phyloP scores from a whole-genome alignment of 306 rosid genomes.

The Ochetophila trinervis region DNA sequence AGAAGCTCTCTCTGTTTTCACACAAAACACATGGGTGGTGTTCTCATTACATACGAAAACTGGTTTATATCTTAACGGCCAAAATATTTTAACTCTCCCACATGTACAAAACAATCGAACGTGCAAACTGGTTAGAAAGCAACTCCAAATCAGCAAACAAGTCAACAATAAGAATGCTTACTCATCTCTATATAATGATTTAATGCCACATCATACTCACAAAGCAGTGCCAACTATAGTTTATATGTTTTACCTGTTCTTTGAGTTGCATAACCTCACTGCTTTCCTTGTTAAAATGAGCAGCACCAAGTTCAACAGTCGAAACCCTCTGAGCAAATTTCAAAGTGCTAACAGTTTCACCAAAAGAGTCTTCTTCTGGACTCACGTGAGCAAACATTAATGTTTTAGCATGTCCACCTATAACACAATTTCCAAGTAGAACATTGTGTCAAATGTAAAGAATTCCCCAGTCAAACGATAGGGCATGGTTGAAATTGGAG shows the following conservation, averaged over 20 bases:
- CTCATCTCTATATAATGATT: no score
- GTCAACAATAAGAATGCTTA: no score
- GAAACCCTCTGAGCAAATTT: conserved; percentile 95
- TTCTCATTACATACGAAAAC: no score
- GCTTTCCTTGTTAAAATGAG: conserved; percentile 72
- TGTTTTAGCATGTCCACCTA: conserved; percentile 96
- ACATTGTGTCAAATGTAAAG: conserved; percentile 9
- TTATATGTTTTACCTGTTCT: conserved; percentile 56
- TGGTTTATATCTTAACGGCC: no score
- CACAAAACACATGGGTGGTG: no score
- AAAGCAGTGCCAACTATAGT: background rate
- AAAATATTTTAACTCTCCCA: no score
- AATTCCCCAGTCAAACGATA: background rate
- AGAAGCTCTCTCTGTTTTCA: no score
- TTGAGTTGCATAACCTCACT: conserved; percentile 76
- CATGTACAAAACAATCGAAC: no score
- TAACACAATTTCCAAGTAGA: conserved; percentile 24
- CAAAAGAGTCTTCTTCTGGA: conserved; percentile 82
- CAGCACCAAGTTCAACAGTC: conserved; percentile 81
- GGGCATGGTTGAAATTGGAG: background rate
- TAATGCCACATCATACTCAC: background rate
- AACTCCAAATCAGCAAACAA: no score
- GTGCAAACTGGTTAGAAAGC: no score
- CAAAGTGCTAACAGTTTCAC: conserved; percentile 80
- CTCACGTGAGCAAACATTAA: conserved; percentile 95